phyloP scores from a whole-genome alignment of 352 stramenopile species.

The Phytophthora cryptogea region DNA sequence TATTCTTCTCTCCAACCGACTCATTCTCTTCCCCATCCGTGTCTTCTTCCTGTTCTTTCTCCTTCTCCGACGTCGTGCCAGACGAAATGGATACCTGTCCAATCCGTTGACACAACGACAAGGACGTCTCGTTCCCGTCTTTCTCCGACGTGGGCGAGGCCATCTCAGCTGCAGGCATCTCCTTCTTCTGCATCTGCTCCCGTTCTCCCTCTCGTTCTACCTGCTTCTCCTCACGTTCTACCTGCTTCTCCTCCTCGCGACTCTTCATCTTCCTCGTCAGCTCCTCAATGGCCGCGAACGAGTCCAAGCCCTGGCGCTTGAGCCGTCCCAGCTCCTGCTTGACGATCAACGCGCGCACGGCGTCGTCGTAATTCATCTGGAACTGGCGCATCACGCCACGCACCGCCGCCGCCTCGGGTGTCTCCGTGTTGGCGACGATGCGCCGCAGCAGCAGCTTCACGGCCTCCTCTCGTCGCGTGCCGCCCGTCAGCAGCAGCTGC shows the following conservation, averaged over 20 bases:
- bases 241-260: slow-evolving; percentile 14
- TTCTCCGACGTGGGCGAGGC: slow-evolving; percentile 24
- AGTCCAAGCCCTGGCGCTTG: slow-evolving; percentile 77
- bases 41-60: slow-evolving; percentile 15
- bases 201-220: slow-evolving; percentile 10
- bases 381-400: slow-evolving; percentile 84
- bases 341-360: slow-evolving; percentile 81
- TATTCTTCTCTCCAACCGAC: slow-evolving; percentile 13
- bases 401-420: slow-evolving; percentile 65
- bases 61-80: slow-evolving; percentile 12
- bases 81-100: slow-evolving; percentile 80
- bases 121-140: slow-evolving; percentile 45
- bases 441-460: slow-evolving; percentile 75
- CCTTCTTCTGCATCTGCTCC: background rate
- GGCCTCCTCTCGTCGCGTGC: slow-evolving; percentile 67
- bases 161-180: slow-evolving; percentile 23
- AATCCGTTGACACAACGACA: slow-evolving; percentile 79
- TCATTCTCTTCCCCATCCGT: slow-evolving; percentile 30
- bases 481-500: slow-evolving; percentile 57
- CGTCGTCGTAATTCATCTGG: slow-evolving; percentile 88
- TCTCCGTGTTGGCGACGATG: slow-evolving; percentile 71
- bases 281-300: slow-evolving; percentile 85
- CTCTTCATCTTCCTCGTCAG: slow-evolving; percentile 84
- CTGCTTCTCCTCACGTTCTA: slow-evolving; percentile 5
- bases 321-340: slow-evolving; percentile 85